Conservation (phyloP, 768 basidiomycete species). For the Naganishia friedmannii region DNA sequence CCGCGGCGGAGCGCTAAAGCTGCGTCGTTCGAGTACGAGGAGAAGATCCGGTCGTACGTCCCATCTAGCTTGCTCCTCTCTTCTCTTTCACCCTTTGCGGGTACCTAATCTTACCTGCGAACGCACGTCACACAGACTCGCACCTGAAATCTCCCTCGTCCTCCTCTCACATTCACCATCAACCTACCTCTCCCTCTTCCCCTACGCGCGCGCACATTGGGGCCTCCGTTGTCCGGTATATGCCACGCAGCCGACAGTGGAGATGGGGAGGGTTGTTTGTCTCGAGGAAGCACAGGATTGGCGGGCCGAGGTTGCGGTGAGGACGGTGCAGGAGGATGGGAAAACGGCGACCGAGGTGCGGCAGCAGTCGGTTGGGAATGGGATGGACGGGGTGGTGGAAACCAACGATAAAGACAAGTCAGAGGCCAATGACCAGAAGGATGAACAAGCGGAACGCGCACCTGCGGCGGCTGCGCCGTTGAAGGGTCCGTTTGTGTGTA, state of each 20-base stretch:
- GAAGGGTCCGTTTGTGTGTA: conserved; percentile 64
- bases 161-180: conserved; percentile 92
- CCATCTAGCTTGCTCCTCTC: neutral
- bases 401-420: conserved; percentile 36
- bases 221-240: conserved; percentile 86
- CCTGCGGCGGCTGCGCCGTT: conserved; percentile 32
- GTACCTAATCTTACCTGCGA: too few relatives aligned
- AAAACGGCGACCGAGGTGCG: conserved; percentile 4
- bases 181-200: conserved; percentile 82
- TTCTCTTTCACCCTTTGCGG: neutral
- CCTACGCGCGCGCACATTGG: conserved; percentile 85
- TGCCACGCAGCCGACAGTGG: conserved; percentile 88
- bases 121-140: conserved; percentile 62
- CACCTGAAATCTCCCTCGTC: conserved; percentile 81
- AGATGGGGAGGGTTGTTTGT: conserved; percentile 88
- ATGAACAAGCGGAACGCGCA: conserved; percentile 20
- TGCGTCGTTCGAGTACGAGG: conserved; percentile 45
- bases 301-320: conserved; percentile 50
- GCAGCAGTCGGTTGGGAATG: neutral
- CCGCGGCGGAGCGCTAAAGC: conserved; percentile 35
- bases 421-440: conserved; percentile 34
- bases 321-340: conserved; percentile 37
- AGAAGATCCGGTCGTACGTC: conserved; percentile 48
- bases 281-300: conserved; percentile 82
- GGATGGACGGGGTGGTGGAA: conserved; percentile 16